Conservation (phyloP, 176 grass and related monocot species). For the Triticum aestivum region DNA sequence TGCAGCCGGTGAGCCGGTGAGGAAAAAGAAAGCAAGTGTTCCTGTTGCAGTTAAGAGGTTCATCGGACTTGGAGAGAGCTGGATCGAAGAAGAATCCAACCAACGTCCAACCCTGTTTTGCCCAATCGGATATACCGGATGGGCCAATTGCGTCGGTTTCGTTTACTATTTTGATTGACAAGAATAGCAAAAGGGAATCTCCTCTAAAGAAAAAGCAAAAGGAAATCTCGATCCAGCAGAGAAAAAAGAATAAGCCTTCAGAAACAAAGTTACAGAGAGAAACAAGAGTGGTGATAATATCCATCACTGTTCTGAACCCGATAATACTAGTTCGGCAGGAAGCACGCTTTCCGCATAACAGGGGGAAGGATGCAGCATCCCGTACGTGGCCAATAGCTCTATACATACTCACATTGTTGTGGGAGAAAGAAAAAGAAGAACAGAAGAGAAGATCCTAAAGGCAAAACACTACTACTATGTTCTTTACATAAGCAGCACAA, state of each 20-base stretch:
- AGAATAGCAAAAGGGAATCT: background rate
- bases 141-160: slow-evolving; percentile 15
- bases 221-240: background rate
- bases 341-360: slow-evolving; percentile 27
- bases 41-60: slow-evolving; percentile 25
- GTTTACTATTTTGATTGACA: background rate
- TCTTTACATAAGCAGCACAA: slow-evolving; percentile 42
- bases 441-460: slow-evolving; percentile 31
- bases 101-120: slow-evolving; percentile 2
- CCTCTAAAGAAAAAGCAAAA: background rate
- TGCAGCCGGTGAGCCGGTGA: slow-evolving; percentile 9
- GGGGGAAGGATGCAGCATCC: slow-evolving; percentile 21
- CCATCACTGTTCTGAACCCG: slow-evolving; percentile 20
- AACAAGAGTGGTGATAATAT: background rate
- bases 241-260: background rate
- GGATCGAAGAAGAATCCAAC: slow-evolving; percentile 22
- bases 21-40: slow-evolving; percentile 6
- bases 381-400: slow-evolving; percentile 6
- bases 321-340: slow-evolving; percentile 17
- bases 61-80: slow-evolving; percentile 17
- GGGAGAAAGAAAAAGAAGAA: background rate
- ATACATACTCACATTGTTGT: too few species aligned
- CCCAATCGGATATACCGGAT: slow-evolving; percentile 23
- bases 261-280: background rate
- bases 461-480: slow-evolving; percentile 5